Conservation (phyloP, 768 basidiomycete genomes). For the Kwoniella sp. region DNA sequence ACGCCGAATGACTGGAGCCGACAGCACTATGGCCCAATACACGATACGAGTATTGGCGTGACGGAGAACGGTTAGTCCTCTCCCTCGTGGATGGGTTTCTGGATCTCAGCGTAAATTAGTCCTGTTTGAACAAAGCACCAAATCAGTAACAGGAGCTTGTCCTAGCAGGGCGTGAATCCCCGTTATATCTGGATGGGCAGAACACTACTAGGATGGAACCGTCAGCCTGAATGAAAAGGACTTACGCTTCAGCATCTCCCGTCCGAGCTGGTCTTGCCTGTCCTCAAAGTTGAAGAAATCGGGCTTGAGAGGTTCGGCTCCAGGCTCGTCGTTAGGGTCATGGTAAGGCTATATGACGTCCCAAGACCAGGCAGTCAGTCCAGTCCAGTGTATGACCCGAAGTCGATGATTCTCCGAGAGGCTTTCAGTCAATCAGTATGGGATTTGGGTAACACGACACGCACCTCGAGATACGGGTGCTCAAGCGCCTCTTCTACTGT, state of each 20-base stretch:
- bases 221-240: neutral
- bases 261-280: constrained; percentile 49
- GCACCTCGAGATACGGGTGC: constrained; percentile 81
- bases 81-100: constrained; percentile 28
- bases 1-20: no score
- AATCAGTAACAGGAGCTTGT: neutral
- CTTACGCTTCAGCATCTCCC: constrained; percentile 56
- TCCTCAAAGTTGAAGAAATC: constrained; percentile 59
- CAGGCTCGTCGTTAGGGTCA: constrained; percentile 85
- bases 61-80: no score
- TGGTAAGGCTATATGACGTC: constrained; percentile 70
- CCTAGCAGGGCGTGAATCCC: no score
- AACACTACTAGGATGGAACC: neutral
- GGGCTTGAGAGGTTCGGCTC: constrained; percentile 60
- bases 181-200: neutral
- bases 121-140: constrained; percentile 12
- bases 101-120: constrained; percentile 43
- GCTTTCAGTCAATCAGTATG: no score
- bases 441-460: constrained; percentile 8
- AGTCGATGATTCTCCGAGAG: constrained; percentile 9
- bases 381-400: constrained; percentile 11
- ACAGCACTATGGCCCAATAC: no score
- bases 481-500: constrained; percentile 82
- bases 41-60: no score
- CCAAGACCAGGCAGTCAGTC: neutral